These are phyloP conservation scores for Xylaria cubensis DNA, from an alignment of 495 filamentous ascomycete genomes.

Conservation along the genomic window DNA sequence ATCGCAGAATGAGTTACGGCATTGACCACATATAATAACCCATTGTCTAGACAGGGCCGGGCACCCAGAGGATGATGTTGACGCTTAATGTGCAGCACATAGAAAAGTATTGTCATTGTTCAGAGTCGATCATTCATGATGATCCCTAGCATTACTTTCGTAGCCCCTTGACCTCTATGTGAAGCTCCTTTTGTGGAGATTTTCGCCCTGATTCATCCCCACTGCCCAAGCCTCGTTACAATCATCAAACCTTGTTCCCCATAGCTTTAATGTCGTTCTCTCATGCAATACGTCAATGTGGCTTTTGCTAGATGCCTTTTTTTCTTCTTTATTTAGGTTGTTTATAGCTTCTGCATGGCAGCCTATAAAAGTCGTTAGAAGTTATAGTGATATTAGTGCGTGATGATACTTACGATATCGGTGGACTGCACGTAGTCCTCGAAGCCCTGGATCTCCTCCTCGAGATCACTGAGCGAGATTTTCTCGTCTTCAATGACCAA, in stretches of 20 bases:
- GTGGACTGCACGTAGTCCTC: slow-evolving; percentile 98
- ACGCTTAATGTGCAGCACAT: slow-evolving; percentile 2
- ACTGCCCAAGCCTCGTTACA: slow-evolving; percentile 36
- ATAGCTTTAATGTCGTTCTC: slow-evolving; percentile 34
- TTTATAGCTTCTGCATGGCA: slow-evolving; percentile 93
- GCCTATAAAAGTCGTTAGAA: slow-evolving; percentile 47
- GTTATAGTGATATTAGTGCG: neutral
- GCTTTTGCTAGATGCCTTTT: neutral
- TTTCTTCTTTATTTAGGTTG: slow-evolving; percentile 1
- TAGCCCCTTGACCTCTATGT: slow-evolving; percentile 32
- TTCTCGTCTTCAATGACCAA: slow-evolving; percentile 97
- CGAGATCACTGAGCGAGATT: slow-evolving; percentile 84
- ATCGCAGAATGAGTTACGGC: neutral
- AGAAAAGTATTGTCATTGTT: slow-evolving; percentile 13
- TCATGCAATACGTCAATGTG: slow-evolving; percentile 36
- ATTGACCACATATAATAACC: neutral
- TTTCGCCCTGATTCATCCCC: slow-evolving; percentile 32
- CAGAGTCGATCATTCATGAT: slow-evolving; percentile 29
- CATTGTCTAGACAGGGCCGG: neutral
- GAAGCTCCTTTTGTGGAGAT: slow-evolving; percentile 31
- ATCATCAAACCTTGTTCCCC: slow-evolving; percentile 32
- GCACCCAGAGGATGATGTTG: neutral
- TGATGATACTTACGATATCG: slow-evolving; percentile 71
- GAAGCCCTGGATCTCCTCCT: slow-evolving; percentile 77
- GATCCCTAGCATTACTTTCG: slow-evolving; percentile 31